Percentiles rank a stretch among this genome's conserved stretches.
Evolutionary conservation across 2,329 filamentous ascomycete species (phyloP).

Genomic region (Cadophora gregata): DNA sequence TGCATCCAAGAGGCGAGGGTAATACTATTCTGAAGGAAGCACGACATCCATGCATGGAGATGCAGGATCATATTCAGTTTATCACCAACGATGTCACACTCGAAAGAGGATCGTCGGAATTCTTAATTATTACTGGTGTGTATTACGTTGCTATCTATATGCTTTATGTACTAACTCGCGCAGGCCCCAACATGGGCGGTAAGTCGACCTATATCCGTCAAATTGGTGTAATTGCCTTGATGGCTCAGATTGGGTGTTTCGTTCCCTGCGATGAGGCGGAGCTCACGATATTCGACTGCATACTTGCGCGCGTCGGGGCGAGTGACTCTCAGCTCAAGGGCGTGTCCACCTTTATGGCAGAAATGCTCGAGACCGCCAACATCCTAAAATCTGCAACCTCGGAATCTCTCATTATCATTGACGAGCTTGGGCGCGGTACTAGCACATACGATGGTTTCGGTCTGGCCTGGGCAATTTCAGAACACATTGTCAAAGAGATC

Average conservation of each 20-base stretch:
- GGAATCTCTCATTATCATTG: conserved; percentile 97
- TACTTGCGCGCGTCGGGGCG: conserved; percentile 93
- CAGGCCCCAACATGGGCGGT: conserved; percentile 98
- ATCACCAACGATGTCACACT: conserved; percentile 97
- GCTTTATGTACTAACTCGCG: conserved; percentile 48
- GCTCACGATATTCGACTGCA: conserved; percentile 94
- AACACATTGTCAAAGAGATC: conserved; percentile 96
- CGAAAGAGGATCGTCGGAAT: conserved; percentile 75
- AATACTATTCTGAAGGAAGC: conserved; percentile 91
- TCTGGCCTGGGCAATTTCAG: conserved; percentile 98
- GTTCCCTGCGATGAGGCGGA: conserved; percentile 92
- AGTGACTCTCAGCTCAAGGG: conserved; percentile 97
- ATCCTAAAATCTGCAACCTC: conserved; percentile 96
- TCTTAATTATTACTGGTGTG: conserved; percentile 55
- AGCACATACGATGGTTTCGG: conserved; percentile 99
- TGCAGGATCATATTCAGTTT: conserved; percentile 98
- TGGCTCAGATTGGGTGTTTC: conserved; percentile 97
- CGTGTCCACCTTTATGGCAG: conserved; percentile 98
- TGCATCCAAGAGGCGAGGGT: conserved; percentile 86
- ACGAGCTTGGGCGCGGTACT: conserved; percentile 94
- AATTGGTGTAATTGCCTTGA: conserved; percentile 93
- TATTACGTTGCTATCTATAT: not conserved
- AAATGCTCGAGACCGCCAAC: conserved; percentile 98
- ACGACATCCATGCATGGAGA: conserved; percentile 96
- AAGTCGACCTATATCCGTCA: conserved; percentile 99